phyloP scores from a whole-genome alignment of 208 protist genomes.

The Acanthamoeba castellanii region DNA sequence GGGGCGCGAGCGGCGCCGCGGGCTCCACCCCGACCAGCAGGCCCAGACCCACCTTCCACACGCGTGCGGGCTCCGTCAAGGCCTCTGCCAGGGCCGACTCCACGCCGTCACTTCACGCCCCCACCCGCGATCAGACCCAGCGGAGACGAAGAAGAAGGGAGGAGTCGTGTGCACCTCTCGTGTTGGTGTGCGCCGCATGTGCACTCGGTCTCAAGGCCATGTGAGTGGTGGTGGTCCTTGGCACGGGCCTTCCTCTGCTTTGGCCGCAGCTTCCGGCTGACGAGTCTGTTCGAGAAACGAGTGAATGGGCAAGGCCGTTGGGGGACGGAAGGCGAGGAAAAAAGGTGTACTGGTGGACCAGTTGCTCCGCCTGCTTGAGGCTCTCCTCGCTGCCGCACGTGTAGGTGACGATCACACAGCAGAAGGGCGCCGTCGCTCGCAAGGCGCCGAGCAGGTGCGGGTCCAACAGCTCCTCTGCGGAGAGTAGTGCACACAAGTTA shows the following conservation, averaged over 20 bases:
- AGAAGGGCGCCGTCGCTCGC: neutral
- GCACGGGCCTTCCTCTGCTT: neutral
- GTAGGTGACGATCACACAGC: slow-evolving; percentile 16
- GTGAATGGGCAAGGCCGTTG: neutral
- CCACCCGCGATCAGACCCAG: neutral
- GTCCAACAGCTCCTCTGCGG: neutral
- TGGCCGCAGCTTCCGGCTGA: neutral
- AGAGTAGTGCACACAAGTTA: neutral
- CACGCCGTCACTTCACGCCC: neutral
- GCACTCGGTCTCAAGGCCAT: neutral
- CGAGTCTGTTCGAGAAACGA: neutral
- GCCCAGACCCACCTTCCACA: neutral
- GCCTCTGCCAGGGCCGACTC: neutral
- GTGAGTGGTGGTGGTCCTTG: neutral
- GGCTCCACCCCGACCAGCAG: neutral
- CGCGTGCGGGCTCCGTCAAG: neutral
- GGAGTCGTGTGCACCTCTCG: neutral
- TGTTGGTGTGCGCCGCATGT: neutral
- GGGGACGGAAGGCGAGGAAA: too few species aligned
- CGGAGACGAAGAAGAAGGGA: neutral
- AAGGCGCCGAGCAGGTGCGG: neutral
- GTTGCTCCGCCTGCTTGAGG: neutral
- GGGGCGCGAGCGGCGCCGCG: neutral
- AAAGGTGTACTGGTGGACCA: neutral
- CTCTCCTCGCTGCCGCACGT: neutral